Conservation (phyloP, 371 early-diverging fungal species). For the Mortierella sp. region DNA sequence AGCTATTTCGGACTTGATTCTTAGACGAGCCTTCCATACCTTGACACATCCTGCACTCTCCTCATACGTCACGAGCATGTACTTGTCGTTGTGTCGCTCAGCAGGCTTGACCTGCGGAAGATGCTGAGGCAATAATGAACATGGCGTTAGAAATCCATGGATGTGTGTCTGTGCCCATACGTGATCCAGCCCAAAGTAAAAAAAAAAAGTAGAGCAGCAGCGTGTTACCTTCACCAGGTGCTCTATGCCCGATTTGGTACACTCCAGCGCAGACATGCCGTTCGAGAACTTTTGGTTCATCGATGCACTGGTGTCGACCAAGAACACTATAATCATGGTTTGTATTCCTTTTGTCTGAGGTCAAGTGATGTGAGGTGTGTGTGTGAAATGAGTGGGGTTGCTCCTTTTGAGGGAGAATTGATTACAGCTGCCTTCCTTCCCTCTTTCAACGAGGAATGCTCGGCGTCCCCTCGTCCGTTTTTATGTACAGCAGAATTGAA, state of each 20-base stretch:
- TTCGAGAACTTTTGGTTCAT: constrained; percentile 74
- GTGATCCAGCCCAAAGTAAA: not conserved
- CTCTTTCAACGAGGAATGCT: not conserved
- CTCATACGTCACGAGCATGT: constrained; percentile 76
- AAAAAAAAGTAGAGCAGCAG: not conserved
- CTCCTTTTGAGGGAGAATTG: not conserved
- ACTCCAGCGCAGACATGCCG: constrained; percentile 69
- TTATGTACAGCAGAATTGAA: not conserved
- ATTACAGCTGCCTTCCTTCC: not conserved
- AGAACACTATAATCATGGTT: constrained; percentile 69
- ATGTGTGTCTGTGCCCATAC: not conserved
- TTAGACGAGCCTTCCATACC: constrained; percentile 24
- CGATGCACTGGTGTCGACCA: constrained; percentile 79
- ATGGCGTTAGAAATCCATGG: too few relatives aligned
- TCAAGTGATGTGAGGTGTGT: not conserved
- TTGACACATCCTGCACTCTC: constrained; percentile 60
- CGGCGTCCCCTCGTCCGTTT: not conserved
- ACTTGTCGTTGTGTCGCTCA: constrained; percentile 67
- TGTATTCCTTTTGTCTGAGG: not conserved
- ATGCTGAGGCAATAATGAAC: constrained; percentile 35
- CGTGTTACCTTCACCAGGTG: constrained; percentile 70
- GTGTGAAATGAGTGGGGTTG: not conserved
- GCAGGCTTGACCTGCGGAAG: constrained; percentile 55
- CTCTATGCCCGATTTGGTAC: constrained; percentile 79
- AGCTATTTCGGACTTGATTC: too few relatives aligned